Evolutionary conservation across 1,139 yeast species (phyloP).

Genomic region (Petasospora fabianii): DNA sequence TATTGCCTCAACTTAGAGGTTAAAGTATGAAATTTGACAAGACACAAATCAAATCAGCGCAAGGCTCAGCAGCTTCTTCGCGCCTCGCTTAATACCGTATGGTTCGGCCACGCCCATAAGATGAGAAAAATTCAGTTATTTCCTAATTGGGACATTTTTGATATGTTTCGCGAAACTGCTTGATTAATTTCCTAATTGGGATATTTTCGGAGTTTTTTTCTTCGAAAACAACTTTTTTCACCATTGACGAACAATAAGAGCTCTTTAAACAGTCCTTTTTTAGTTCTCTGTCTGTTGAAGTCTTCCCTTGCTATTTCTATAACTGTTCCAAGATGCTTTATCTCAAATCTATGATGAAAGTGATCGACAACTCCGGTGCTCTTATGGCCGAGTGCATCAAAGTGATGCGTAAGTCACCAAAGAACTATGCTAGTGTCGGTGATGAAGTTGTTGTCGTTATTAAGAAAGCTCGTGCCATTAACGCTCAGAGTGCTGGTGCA

Average conservation of each 20-base stretch:
- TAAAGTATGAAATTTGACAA: too few species aligned
- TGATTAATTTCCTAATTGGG: neutral
- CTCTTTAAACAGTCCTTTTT: neutral
- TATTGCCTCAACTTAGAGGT: too few species aligned
- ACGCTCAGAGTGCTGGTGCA: constrained; percentile 61
- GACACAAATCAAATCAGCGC: too few species aligned
- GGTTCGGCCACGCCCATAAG: too few species aligned
- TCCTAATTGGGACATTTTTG: too few species aligned
- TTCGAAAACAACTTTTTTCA: neutral
- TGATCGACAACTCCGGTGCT: constrained; percentile 94
- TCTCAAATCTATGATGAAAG: constrained; percentile 82
- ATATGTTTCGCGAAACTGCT: too few species aligned
- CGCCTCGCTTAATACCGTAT: too few species aligned
- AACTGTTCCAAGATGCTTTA: constrained; percentile 64
- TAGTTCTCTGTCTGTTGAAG: too few species aligned
- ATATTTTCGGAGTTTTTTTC: neutral
- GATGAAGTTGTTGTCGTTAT: constrained; percentile 94
- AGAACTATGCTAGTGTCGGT: constrained; percentile 78
- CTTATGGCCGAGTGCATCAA: constrained; percentile 94
- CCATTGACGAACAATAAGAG: too few species aligned
- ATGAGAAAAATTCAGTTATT: too few species aligned
- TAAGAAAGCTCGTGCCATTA: constrained; percentile 79
- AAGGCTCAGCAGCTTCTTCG: too few species aligned
- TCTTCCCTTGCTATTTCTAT: too few species aligned
- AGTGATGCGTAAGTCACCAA: constrained; percentile 85